Evolutionary conservation across 805 yeast species (phyloP), one percentile per base, ranked within the genome.

Genomic region (Myxozyma neotropica): DNA sequence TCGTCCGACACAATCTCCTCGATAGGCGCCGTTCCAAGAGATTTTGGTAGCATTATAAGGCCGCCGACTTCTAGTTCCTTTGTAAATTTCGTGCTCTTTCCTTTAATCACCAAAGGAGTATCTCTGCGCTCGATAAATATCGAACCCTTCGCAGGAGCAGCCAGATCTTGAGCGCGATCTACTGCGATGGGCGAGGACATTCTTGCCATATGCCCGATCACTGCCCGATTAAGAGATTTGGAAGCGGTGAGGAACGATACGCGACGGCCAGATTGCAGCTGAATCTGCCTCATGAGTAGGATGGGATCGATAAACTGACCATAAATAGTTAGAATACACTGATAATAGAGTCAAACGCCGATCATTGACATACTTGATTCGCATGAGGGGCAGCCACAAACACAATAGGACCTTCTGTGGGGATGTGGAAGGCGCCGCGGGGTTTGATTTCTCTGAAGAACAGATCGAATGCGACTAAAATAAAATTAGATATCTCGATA

Each of bases 341-440:
- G n/a, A n/a, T n/a, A n/a, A n/a, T 27, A 4, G 46, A 15, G 13
- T 13, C 17, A 21, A 23, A 50, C 6, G 24, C 12, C 15, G 15
- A 3, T 21, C 27, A 35, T 17, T 50, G 1, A 29, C 26, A 54
- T 47, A 63, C 64, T 39, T 89, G 96, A 70, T 89, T 89, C n/a
- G 96, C 96, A 76, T 93, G 99, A 1, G 98, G 98, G 1, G 97
- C 99, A 10, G 94, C 95, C 36, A 94, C 98, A 63, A 94, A 86
- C 55, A 93, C 87, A 7, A 91, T 86, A 0, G 98, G 93, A 0
- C 97, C 97, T 8, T 80, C 73, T 31, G 80, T 78, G 13, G 88
- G 87, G 52, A 83, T 80, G 48, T 81, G 81, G 74, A 83, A 89
- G 0, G 96, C 90, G 0, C 97, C 97, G 60, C 98, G 80, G 2